These are phyloP conservation scores for Sclerotinia glacialis DNA, from an alignment of 2,329 filamentous ascomycete genomes.

Conservation along the genomic window DNA sequence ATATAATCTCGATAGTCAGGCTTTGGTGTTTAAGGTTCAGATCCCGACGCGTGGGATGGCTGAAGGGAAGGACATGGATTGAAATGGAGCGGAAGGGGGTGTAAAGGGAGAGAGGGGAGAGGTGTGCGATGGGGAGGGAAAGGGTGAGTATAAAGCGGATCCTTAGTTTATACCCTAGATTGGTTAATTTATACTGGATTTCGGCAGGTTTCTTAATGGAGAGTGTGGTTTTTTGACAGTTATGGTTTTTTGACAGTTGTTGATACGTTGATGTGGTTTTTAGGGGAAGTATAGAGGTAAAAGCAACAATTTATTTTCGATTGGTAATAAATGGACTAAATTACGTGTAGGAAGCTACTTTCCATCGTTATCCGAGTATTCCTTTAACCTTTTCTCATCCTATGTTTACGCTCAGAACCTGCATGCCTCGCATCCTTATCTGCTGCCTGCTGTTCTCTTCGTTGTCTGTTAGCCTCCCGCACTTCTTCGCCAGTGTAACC, in stretches of 20 bases:
- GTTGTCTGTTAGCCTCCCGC: too few relatives aligned
- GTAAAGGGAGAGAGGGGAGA: too few relatives aligned
- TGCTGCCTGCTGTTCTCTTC: too few relatives aligned
- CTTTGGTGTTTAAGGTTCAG: conserved; percentile 50
- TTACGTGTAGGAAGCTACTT: background rate
- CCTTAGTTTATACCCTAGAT: too few relatives aligned
- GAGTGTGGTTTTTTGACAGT: background rate
- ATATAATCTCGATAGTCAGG: conserved; percentile 57
- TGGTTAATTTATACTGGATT: background rate
- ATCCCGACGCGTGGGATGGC: conserved; percentile 23
- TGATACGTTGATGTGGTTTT: background rate
- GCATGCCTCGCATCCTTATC: too few relatives aligned
- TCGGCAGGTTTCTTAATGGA: background rate
- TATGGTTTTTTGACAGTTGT: too few relatives aligned
- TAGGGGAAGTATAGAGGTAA: background rate
- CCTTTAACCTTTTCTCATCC: too few relatives aligned
- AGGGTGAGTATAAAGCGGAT: background rate
- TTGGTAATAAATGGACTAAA: background rate
- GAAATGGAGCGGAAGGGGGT: background rate
- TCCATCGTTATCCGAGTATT: too few relatives aligned
- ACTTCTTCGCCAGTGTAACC: too few relatives aligned
- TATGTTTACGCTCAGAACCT: too few relatives aligned
- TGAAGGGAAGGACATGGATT: background rate
- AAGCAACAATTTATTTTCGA: background rate
- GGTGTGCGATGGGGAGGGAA: too few relatives aligned